These are phyloP conservation scores for Beauveria pseudobassiana DNA, from an alignment of 2,329 filamentous ascomycete species.

Conservation along the genomic window DNA sequence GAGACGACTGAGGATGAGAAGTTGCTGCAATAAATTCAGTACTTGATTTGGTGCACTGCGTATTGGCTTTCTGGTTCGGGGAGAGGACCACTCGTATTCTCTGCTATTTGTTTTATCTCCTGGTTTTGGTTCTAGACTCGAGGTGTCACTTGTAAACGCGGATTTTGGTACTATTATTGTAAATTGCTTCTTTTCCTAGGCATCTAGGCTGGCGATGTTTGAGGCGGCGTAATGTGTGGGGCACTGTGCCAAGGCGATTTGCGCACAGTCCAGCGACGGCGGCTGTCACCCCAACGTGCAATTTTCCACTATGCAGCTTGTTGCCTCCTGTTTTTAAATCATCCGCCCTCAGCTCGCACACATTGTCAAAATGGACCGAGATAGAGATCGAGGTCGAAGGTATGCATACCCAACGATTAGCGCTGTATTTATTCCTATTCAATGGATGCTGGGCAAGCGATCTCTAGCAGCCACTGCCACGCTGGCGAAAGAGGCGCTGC, in stretches of 20 bases:
- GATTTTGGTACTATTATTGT: not conserved
- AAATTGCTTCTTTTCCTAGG: not conserved
- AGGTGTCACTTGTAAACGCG: not conserved
- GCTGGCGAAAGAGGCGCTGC: not conserved
- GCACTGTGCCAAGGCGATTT: not conserved
- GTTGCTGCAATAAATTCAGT: slow-evolving; percentile 15
- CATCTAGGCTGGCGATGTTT: not conserved
- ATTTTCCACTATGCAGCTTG: not conserved
- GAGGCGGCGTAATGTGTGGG: not conserved
- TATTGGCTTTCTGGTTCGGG: not conserved
- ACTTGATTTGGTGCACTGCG: not conserved
- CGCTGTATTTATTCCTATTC: not conserved
- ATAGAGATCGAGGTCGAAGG: slow-evolving; percentile 15
- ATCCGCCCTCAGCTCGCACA: not conserved
- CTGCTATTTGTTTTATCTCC: not conserved
- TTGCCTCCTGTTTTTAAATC: not conserved
- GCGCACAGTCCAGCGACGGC: not conserved
- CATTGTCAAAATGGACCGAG: slow-evolving; percentile 10
- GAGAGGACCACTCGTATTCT: not conserved
- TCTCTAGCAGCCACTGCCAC: not conserved
- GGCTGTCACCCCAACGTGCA: not conserved
- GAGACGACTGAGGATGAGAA: slow-evolving; percentile 45
- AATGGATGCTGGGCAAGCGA: not conserved
- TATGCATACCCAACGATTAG: not conserved
- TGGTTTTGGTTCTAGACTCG: not conserved